These are phyloP conservation scores for Scedosporium aurantiacum DNA, from an alignment of 2,329 filamentous ascomycete genomes.

Conservation along the genomic window DNA sequence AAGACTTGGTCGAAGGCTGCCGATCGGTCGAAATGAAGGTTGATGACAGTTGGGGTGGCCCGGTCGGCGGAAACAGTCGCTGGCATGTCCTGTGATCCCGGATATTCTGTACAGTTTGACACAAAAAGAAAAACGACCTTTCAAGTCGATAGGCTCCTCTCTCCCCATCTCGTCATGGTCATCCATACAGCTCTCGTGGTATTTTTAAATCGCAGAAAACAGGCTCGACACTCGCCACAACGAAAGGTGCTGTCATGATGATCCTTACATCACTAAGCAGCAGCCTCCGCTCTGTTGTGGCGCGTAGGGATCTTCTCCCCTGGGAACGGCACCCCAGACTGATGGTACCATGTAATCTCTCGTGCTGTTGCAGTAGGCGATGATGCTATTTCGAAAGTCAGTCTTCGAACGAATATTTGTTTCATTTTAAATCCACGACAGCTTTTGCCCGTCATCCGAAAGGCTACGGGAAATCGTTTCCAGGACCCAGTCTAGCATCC, in stretches of 20 bases:
- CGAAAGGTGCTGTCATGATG: not conserved
- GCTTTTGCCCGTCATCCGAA: not conserved
- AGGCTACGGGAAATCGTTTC: not conserved
- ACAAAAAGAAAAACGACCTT: not conserved
- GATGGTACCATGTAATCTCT: constrained; percentile 98
- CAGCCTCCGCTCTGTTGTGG: constrained; percentile 87
- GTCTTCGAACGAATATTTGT: not conserved
- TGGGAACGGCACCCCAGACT: constrained; percentile 89
- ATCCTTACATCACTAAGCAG: constrained; percentile 79
- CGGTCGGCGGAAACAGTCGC: not conserved
- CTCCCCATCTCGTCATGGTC: not conserved
- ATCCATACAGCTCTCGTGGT: constrained; percentile 1
- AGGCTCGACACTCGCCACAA: not conserved
- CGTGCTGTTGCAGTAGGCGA: constrained; percentile 95
- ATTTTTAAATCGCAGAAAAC: not conserved
- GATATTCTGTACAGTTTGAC: not conserved
- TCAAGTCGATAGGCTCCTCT: not conserved
- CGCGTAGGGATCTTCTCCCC: constrained; percentile 95
- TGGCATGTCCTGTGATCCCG: not conserved
- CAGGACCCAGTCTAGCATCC: not conserved
- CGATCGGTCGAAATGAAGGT: not conserved
- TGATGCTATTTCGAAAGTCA: constrained; percentile 53
- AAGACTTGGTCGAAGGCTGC: not conserved
- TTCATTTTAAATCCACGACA: not conserved
- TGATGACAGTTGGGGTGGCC: not conserved